Percentiles rank a stretch among this genome's conserved stretches.
phyloP scores from a whole-genome alignment of 805 yeast genomes.

The Starmerella powellii region DNA sequence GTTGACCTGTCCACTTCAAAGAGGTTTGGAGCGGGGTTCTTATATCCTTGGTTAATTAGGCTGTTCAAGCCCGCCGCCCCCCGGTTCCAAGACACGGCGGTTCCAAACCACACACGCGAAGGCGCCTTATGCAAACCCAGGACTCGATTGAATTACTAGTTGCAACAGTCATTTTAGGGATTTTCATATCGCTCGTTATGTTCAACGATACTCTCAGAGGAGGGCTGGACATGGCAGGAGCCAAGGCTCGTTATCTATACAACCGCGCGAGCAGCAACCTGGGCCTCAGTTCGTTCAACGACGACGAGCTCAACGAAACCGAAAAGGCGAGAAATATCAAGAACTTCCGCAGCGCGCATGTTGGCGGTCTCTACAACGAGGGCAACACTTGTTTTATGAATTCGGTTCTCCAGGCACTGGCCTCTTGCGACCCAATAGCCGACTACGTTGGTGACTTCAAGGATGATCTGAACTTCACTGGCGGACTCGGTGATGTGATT shows the following conservation, averaged over 20 bases:
- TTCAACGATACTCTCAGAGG: constrained; percentile 27
- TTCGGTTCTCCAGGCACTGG: constrained; percentile 70
- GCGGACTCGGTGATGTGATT: constrained; percentile 21
- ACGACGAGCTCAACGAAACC: constrained; percentile 22
- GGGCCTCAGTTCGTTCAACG: constrained; percentile 22
- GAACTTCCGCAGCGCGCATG: constrained; percentile 28
- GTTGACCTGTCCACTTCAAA: too few species aligned
- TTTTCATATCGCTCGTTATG: constrained; percentile 20
- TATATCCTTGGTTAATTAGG: background rate
- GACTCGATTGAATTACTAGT: background rate
- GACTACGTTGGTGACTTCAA: constrained; percentile 41
- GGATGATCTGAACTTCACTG: constrained; percentile 22
- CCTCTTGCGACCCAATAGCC: constrained; percentile 53
- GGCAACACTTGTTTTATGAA: constrained; percentile 95
- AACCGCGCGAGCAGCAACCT: constrained; percentile 22
- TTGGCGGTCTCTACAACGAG: constrained; percentile 79
- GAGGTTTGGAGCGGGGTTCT: too few species aligned
- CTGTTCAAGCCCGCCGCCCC: too few species aligned
- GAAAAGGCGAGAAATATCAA: constrained; percentile 21
- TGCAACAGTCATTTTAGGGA: constrained; percentile 2
- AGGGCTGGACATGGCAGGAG: constrained; percentile 28
- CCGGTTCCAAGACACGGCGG: too few species aligned
- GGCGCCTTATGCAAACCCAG: background rate
- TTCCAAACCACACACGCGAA: too few species aligned
- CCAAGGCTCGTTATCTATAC: constrained; percentile 25